phyloP scores from a whole-genome alignment of 2,329 filamentous ascomycete genomes.

The Aspergillus versicolor region DNA sequence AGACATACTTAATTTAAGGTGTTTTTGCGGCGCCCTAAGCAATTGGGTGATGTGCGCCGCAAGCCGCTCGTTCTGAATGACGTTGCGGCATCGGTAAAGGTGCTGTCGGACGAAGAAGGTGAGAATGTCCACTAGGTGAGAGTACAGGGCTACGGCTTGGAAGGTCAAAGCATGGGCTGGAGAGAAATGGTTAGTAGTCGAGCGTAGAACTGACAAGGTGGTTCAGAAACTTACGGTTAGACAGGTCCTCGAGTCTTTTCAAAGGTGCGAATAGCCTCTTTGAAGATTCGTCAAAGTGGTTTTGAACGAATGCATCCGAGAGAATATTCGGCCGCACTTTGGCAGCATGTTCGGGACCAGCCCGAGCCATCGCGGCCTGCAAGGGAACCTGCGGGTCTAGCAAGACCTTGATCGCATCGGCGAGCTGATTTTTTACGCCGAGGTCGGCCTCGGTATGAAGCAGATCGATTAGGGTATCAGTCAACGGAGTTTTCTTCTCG shows the following conservation, averaged over 20 bases:
- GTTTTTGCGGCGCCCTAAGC: conserved; percentile 80
- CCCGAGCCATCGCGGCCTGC: conserved; percentile 59
- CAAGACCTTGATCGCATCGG: conserved; percentile 90
- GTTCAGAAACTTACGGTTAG: conserved; percentile 45
- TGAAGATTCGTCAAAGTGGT: conserved; percentile 87
- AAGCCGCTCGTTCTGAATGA: conserved; percentile 77
- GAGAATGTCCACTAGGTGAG: conserved; percentile 86
- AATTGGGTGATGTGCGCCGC: conserved; percentile 78
- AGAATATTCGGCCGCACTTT: conserved; percentile 69
- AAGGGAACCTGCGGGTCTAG: conserved; percentile 69
- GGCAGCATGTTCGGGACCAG: conserved; percentile 66
- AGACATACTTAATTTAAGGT: conserved; percentile 77
- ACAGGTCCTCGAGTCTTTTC: conserved; percentile 70
- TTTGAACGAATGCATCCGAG: conserved; percentile 79
- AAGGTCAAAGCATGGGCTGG: conserved; percentile 70
- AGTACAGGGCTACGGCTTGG: conserved; percentile 85
- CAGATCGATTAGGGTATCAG: conserved; percentile 88
- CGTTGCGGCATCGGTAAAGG: conserved; percentile 79
- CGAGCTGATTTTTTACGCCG: conserved; percentile 92
- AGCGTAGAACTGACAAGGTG: background rate
- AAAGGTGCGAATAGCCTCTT: conserved; percentile 83
- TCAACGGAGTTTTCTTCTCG: conserved; percentile 80
- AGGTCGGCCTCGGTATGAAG: conserved; percentile 88
- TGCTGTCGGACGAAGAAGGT: conserved; percentile 94
- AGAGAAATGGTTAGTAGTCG: conserved; percentile 9